A percentile compares a stretch with the other conserved stretches of the same genome.
These are phyloP conservation scores for Talinum fruticosum DNA, from an alignment of 148 eudicot genomes.

Conservation along the genomic window DNA sequence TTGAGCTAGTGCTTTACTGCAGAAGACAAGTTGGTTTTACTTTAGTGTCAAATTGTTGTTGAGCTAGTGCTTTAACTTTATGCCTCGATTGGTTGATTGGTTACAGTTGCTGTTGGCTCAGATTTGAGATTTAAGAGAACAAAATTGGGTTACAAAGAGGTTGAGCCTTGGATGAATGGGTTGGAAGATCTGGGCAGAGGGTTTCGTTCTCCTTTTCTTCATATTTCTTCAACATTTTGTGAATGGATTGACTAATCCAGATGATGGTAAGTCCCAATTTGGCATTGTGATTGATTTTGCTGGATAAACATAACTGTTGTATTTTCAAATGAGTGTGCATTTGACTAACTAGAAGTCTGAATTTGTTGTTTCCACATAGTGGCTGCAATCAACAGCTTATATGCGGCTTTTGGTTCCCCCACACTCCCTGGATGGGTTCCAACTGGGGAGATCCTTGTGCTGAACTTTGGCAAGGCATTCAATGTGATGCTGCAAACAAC, in stretches of 20 bases:
- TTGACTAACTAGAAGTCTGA: conserved; percentile 15
- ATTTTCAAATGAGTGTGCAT: background rate
- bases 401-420: conserved; percentile 76
- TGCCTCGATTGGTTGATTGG: conserved; percentile 20
- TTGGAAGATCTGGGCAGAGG: conserved; percentile 33
- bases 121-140: conserved; percentile 17
- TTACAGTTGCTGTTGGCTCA: background rate
- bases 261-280: conserved; percentile 49
- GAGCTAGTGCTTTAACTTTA: background rate
- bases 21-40: background rate
- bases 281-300: background rate
- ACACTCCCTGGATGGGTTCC: conserved; percentile 76
- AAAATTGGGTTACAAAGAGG: conserved; percentile 24
- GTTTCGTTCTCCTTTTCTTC: conserved; percentile 31
- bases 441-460: conserved; percentile 80
- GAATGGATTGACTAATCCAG: conserved; percentile 47
- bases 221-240: conserved; percentile 32
- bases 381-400: conserved; percentile 75
- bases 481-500: conserved; percentile 45
- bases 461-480: conserved; percentile 84
- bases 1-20: conserved; percentile 1
- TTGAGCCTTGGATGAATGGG: conserved; percentile 47
- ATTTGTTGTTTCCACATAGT: conserved; percentile 41
- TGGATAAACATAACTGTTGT: background rate
- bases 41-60: background rate